A percentile compares a stretch with the other conserved stretches of the same genome.
Conservation (phyloP, 2,329 filamentous ascomycete genomes). For the Fusarium acutatum region DNA sequence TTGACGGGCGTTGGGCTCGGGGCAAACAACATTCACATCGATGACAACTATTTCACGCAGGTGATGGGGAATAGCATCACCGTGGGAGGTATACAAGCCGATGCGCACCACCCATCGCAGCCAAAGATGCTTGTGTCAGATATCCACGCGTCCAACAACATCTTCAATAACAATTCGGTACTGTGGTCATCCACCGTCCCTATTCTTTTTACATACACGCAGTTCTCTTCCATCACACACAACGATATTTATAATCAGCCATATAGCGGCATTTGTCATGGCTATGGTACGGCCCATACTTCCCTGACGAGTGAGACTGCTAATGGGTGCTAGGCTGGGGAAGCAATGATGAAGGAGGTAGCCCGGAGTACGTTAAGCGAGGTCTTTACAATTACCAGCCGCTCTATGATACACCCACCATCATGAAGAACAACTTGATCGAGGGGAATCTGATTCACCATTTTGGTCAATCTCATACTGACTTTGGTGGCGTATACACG, state of each 20-base stretch:
- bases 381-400: neutral
- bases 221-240: neutral
- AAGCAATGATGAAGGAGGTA: neutral
- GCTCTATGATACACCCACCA: neutral
- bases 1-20: neutral
- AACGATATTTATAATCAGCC: neutral
- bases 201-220: neutral
- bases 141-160: neutral
- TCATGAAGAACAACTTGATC: neutral
- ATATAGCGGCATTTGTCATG: conserved; percentile 6
- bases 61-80: conserved; percentile 8
- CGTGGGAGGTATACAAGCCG: neutral
- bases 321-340: neutral
- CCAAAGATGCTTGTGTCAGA: neutral
- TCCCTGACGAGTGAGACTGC: neutral
- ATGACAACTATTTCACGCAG: neutral
- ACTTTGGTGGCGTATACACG: conserved; percentile 1
- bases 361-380: neutral
- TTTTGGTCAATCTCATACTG: conserved; percentile 1
- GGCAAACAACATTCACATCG: neutral
- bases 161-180: conserved; percentile 8
- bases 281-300: neutral
- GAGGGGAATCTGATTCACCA: neutral
- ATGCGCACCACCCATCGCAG: neutral
- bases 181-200: conserved; percentile 1